phyloP scores from a whole-genome alignment of 768 basidiomycete species.

The Kwoniella shandongensis region DNA sequence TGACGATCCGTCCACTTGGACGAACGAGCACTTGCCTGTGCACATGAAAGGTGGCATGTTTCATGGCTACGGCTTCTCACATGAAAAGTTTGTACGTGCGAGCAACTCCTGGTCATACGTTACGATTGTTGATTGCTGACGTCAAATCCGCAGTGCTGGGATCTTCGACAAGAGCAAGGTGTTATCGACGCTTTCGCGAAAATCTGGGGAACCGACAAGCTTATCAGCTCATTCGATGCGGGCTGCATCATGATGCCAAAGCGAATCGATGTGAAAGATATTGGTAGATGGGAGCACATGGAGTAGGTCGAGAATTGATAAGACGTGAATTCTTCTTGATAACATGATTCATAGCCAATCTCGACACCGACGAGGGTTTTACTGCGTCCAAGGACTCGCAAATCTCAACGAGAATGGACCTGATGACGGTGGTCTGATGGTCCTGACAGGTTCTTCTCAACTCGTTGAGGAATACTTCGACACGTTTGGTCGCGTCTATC shows the following conservation, averaged over 20 bases:
- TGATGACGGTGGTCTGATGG: conserved; percentile 54
- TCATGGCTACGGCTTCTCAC: too few species aligned
- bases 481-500: conserved; percentile 39
- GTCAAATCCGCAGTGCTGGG: conserved; percentile 39
- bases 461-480: conserved; percentile 52
- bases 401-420: conserved; percentile 49
- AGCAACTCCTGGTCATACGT: too few species aligned
- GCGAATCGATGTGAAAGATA: conserved; percentile 16
- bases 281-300: conserved; percentile 31
- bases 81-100: conserved; percentile 7
- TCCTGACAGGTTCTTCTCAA: conserved; percentile 50
- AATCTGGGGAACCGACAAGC: conserved; percentile 50
- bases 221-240: conserved; percentile 45
- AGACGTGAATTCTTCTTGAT: not conserved
- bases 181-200: conserved; percentile 48
- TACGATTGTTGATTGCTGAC: not conserved
- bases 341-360: too few species aligned
- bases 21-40: conserved; percentile 33
- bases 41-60: conserved; percentile 17
- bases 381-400: conserved; percentile 28
- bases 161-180: conserved; percentile 44
- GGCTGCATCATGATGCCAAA: conserved; percentile 4
- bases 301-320: conserved; percentile 11
- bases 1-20: conserved; percentile 42
- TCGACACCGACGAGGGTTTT: conserved; percentile 25